Conservation (phyloP, 2,329 filamentous ascomycete genomes). For the Thielaviopsis musarum region DNA sequence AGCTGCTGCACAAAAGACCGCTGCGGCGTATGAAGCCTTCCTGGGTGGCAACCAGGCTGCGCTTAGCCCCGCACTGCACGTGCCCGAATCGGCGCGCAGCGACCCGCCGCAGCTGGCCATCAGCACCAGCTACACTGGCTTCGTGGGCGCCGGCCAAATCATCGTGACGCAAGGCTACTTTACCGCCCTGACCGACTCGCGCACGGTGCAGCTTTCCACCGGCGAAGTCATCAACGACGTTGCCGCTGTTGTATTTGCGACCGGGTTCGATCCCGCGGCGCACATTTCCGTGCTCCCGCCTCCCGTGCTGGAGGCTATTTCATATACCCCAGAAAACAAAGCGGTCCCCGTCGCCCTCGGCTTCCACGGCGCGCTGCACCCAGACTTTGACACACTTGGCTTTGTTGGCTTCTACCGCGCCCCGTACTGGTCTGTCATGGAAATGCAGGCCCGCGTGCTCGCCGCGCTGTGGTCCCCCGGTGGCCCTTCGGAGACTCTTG, state of each 20-base stretch:
- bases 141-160: slow-evolving; percentile 50
- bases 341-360: slow-evolving; percentile 50
- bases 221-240: slow-evolving; percentile 33
- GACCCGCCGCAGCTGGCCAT: slow-evolving; percentile 51
- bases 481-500: neutral
- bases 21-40: slow-evolving; percentile 23
- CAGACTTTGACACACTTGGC: slow-evolving; percentile 44
- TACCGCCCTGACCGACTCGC: slow-evolving; percentile 19
- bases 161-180: slow-evolving; percentile 31
- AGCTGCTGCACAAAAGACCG: slow-evolving; percentile 28
- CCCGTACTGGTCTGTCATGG: slow-evolving; percentile 75
- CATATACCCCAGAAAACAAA: slow-evolving; percentile 35
- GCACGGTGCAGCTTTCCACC: slow-evolving; percentile 20
- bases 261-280: slow-evolving; percentile 50
- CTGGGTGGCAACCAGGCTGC: slow-evolving; percentile 25
- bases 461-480: slow-evolving; percentile 38
- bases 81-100: slow-evolving; percentile 24
- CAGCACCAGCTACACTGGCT: slow-evolving; percentile 56
- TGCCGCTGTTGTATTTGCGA: slow-evolving; percentile 55
- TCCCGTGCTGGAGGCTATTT: slow-evolving; percentile 36
- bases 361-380: slow-evolving; percentile 48
- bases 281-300: slow-evolving; percentile 48
- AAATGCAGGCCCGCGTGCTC: slow-evolving; percentile 64
- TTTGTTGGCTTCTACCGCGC: slow-evolving; percentile 76
- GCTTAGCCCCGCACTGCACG: slow-evolving; percentile 23